Percentiles rank a stretch among this genome's conserved stretches.
These are phyloP conservation scores for Umbelopsis sp. DNA, from an alignment of 192 early-diverging fungal genomes.

Conservation along the genomic window DNA sequence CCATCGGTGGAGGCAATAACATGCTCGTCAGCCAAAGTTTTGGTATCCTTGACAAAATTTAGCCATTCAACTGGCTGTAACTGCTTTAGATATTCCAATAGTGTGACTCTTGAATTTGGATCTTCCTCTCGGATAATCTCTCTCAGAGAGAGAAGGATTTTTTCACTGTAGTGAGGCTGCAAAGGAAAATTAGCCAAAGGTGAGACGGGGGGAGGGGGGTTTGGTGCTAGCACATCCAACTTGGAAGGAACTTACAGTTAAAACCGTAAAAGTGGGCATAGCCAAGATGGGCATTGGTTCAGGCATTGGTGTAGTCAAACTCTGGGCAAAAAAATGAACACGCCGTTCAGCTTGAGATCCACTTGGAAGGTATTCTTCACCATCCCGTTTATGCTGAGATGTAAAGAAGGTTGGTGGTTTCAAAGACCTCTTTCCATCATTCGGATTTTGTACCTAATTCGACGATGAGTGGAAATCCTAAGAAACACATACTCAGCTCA, in stretches of 20 bases:
- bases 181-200: neutral
- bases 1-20: constrained; percentile 27
- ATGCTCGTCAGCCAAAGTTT: constrained; percentile 71
- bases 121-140: constrained; percentile 87
- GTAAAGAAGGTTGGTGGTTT: constrained; percentile 77
- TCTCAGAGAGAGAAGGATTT: constrained; percentile 78
- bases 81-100: constrained; percentile 81
- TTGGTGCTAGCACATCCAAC: too few species aligned
- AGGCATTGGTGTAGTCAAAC: constrained; percentile 78
- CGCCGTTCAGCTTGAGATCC: constrained; percentile 80
- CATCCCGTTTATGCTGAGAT: constrained; percentile 39
- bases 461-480: neutral
- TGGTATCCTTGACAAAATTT: constrained; percentile 88
- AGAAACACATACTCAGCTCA: too few species aligned
- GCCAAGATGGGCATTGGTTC: constrained; percentile 77
- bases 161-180: constrained; percentile 79
- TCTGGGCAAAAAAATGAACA: constrained; percentile 86
- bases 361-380: constrained; percentile 73
- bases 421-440: constrained; percentile 64
- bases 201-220: too few species aligned
- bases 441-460: constrained; percentile 25
- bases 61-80: constrained; percentile 86
- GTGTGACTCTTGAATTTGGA: constrained; percentile 74
- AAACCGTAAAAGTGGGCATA: constrained; percentile 85
- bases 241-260: constrained; percentile 42